Conservation (phyloP, 2,329 filamentous ascomycete species). For the Clarireedia hainanense region DNA sequence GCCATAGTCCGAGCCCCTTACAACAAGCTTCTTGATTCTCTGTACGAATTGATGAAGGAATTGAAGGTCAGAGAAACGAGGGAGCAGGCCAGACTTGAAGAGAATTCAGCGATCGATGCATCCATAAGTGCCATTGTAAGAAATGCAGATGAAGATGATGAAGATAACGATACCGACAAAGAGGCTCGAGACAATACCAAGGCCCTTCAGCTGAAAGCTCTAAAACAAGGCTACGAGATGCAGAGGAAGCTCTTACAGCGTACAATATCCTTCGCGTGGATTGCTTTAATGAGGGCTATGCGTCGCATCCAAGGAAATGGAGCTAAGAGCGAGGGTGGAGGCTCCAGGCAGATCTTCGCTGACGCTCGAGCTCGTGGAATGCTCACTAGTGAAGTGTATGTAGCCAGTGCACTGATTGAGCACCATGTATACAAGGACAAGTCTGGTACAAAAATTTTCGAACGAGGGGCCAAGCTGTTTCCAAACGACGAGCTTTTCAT, state of each 20-base stretch:
- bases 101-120: constrained; percentile 33
- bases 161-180: constrained; percentile 30
- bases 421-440: constrained; percentile 93
- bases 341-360: constrained; percentile 79
- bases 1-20: constrained; percentile 68
- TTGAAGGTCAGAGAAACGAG: constrained; percentile 54
- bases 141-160: constrained; percentile 44
- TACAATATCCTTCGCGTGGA: constrained; percentile 90
- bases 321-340: constrained; percentile 37
- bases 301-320: constrained; percentile 86
- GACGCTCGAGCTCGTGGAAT: constrained; percentile 83
- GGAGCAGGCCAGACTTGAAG: constrained; percentile 49
- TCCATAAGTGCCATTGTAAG: constrained; percentile 33
- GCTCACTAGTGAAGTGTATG: constrained; percentile 89
- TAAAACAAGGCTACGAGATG: constrained; percentile 59
- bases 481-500: constrained; percentile 91
- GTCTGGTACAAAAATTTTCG: constrained; percentile 90
- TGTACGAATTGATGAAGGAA: constrained; percentile 81
- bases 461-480: constrained; percentile 87
- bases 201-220: constrained; percentile 51
- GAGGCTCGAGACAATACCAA: constrained; percentile 39
- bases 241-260: constrained; percentile 72
- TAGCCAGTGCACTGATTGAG: constrained; percentile 86
- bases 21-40: constrained; percentile 70
- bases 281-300: constrained; percentile 88